Evolutionary conservation across 441 rosid genomes (phyloP), one percentile per base, ranked within the genome.

Genomic region (Corymbia citriodora): DNA sequence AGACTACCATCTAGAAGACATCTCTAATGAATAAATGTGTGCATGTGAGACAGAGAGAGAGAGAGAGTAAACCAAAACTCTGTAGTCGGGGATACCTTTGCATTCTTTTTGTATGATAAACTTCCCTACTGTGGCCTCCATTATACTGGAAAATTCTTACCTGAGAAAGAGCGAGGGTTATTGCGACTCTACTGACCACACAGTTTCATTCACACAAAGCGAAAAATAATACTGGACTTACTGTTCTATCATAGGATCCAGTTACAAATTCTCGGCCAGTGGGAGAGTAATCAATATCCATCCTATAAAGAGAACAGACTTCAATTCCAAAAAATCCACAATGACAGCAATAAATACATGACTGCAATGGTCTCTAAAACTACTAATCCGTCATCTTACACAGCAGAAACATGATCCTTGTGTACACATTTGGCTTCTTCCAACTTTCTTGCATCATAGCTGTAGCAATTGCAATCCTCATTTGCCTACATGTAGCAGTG

Each of bases 241-340:
- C 99, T 4, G 99, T 97, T 92, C 99, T 96, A 92, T 98, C 99
- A 93, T 98, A 97, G 83, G 99, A 98, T 88, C 99, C 99, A 10
- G 99, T 97, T 29, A 96, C 99, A 88, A 98, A 98, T 93, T 98
- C 99, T 87, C 99, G 97, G 83, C 99, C 99, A 61, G 99, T 97
- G 74, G 99, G 99, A 6, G 99, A 96, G 92, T 94, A 97, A 94
- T 98, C 99, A 90, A 98, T 96, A 94, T 98, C 99, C 99, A 97
- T 95, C 93, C 99, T 98, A 95, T 25, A 90, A 89, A 90, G 74
- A 55, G 55, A 88, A 79, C 87, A 89, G 57, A 36, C 23, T 88
- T 87, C 74, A 81, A 53, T 63, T 87, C 87, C 2, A 88, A 89
- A 59, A 61, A 59, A 61, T 59, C n/a, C 87, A 61, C 74, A 68